A percentile compares a stretch with the other conserved stretches of the same genome.
These are phyloP conservation scores for Cystofilobasidium ferigula DNA, from an alignment of 768 basidiomycete species.

Conservation along the genomic window DNA sequence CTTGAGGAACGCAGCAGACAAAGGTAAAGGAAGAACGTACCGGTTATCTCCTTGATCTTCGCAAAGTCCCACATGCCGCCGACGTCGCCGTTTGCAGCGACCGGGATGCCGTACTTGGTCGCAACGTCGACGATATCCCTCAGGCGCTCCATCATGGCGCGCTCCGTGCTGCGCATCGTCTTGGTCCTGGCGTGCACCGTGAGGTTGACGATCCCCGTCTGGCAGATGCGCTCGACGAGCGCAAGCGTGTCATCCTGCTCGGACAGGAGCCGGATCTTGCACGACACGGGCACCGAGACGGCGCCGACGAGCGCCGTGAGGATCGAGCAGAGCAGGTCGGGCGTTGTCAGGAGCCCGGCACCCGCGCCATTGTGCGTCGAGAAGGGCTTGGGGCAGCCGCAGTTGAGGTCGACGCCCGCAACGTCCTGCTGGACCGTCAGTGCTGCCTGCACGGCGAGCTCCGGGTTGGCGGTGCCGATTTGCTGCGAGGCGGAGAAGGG, in stretches of 20 bases:
- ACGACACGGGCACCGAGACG: slow-evolving; percentile 76
- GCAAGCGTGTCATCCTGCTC: slow-evolving; percentile 76
- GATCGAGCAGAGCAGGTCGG: slow-evolving; percentile 81
- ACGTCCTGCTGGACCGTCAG: slow-evolving; percentile 75
- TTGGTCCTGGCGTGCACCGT: slow-evolving; percentile 93
- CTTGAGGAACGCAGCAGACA: neutral
- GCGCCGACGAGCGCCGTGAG: slow-evolving; percentile 62
- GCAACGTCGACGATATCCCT: slow-evolving; percentile 76
- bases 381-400: slow-evolving; percentile 94
- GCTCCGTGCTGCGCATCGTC: slow-evolving; percentile 74
- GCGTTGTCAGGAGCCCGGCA: slow-evolving; percentile 81
- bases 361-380: slow-evolving; percentile 93
- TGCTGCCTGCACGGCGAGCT: slow-evolving; percentile 84
- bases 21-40: slow-evolving; percentile 40
- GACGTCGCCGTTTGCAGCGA: slow-evolving; percentile 92
- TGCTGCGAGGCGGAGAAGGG: slow-evolving; percentile 63
- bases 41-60: slow-evolving; percentile 61
- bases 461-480: slow-evolving; percentile 79
- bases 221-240: slow-evolving; percentile 76
- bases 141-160: slow-evolving; percentile 65
- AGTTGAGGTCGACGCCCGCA: slow-evolving; percentile 90
- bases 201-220: slow-evolving; percentile 75
- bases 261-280: slow-evolving; percentile 82
- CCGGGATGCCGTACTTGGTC: slow-evolving; percentile 58
- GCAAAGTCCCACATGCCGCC: slow-evolving; percentile 64